Evolutionary conservation across 2,329 filamentous ascomycete species (phyloP), one percentile per base, ranked within the genome.

Genomic region (Cladobotryum protrusum): DNA sequence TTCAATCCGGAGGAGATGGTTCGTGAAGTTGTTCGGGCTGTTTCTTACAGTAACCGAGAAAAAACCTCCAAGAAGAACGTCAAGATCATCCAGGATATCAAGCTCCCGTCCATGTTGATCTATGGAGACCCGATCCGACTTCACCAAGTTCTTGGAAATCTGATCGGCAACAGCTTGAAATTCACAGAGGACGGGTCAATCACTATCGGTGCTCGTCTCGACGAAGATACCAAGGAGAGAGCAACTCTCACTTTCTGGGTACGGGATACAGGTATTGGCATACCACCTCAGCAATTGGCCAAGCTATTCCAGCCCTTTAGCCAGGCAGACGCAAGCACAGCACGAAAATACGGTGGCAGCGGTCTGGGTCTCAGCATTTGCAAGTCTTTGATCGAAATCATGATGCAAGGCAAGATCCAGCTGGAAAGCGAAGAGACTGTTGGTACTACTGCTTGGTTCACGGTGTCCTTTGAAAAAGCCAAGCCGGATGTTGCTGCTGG

Each of bases 261-360:
- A 32, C 77, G 84, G 45, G 91, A 96, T 63, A 96, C 90, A 1
- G 91, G 91, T 29, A 96, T 96, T 54, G 91, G 91, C 15, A 95
- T 96, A 50, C 85, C 88, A 1, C 80, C 86, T 17, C 85, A 92
- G 63, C 85, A 91, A 59, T 77, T 92, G 44, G 82, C 85, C 53
- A 93, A 93, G 54, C 77, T 96, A 1, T 96, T 96, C 77, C 81
- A 89, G 59, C 91, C 91, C 0, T 96, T 96, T 63, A 92, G 87
- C 49, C 91, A 96, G 68, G 91, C 92, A 1, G 91, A 96, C 67
- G 87, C 86, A 43, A 93, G 88, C 58, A 95, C 90, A 3, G 89
- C 90, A 48, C 78, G 91, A 47, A 93, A 90, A 63, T 96, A 96
- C 59, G 91, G 91, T 37, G 91, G 91, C 40, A 96, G 89, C 57